Evolutionary conservation across 2,329 filamentous ascomycete species (phyloP), one percentile per base, ranked within the genome.

Genomic region (Aschersonia sp.): DNA sequence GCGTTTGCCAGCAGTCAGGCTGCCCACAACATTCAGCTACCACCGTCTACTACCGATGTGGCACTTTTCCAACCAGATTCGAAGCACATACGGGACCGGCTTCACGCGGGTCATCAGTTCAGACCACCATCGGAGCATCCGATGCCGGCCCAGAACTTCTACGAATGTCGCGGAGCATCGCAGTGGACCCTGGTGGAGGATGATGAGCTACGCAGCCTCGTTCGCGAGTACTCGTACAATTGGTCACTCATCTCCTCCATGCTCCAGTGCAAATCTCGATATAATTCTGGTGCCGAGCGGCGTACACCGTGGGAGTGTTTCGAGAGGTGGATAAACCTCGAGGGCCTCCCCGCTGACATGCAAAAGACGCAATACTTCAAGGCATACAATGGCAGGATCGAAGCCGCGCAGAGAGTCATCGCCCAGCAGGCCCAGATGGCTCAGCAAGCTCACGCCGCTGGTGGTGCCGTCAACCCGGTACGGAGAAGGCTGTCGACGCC

Each of bases 251-350:
- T 97, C 47, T 86, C 89, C 1, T 85, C 79, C 55, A 82, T 90
- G 50, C 69, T 97, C 47, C 75, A 79, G 2, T 75, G 83, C 12
- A 79, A 79, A 46, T 94, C 87, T 0, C 62, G 81, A 11, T 94
- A 87, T 58, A 76, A 80, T n/a, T 90, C 89, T 22, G 87, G 87
- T 2, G 81, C 87, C 9, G 90, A 97, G 61, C 77, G 92, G 51
- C 79, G 92, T 44, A 97, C 90, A 3, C 88, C 90, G 0, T 98
- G 92, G 92, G 92, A 98, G 66, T 98, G 92, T 61, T 98, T 98
- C 57, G 92, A 98, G 65, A 79, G 92, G 42, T 98, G 90, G 90
- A 84, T 95, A 47, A 82, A 85, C 55, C 70, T 97, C 10, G 92
- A 97, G 66, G 88, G 89, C 1, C 71, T 95, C 39, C 90, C 92